Percentiles rank a stretch among this genome's conserved stretches.
Conservation (phyloP, 164 flowering plant species). For the Chimonanthus salicifolius region DNA sequence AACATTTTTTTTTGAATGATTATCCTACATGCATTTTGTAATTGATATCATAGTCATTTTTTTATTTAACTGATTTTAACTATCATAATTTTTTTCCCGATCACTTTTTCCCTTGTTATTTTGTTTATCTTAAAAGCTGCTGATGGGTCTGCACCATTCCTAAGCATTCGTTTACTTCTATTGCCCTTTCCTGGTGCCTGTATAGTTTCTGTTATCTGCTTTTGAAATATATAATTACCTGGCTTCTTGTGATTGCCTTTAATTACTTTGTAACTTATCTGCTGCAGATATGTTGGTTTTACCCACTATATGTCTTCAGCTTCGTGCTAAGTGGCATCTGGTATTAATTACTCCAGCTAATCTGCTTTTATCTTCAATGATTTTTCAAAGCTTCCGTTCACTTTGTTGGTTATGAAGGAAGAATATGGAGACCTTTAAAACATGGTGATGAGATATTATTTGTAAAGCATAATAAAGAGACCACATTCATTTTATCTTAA, state of each 20-base stretch:
- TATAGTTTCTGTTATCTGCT: background rate
- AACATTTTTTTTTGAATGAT: too few species aligned
- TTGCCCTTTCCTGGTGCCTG: background rate
- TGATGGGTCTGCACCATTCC: background rate
- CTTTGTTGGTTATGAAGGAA: background rate
- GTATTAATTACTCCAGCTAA: constrained; percentile 31
- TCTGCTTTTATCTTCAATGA: constrained; percentile 1
- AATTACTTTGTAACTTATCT: constrained; percentile 4
- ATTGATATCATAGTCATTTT: background rate
- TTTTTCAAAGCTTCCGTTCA: background rate
- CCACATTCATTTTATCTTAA: too few species aligned
- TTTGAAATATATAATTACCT: background rate
- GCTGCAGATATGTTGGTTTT: constrained; percentile 86
- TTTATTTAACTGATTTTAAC: background rate
- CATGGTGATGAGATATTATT: too few species aligned
- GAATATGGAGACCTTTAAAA: too few species aligned
- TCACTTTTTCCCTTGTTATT: background rate
- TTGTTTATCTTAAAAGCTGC: background rate
- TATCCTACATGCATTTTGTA: background rate
- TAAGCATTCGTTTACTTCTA: background rate
- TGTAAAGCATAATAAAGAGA: too few species aligned
- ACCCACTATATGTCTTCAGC: constrained; percentile 85
- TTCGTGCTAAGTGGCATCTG: constrained; percentile 68
- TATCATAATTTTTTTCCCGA: background rate
- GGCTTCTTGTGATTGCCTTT: background rate